Percentiles rank a stretch among this genome's conserved stretches.
phyloP scores from a whole-genome alignment of 1,284 basidiomycete genomes.

The Trametes sp. region DNA sequence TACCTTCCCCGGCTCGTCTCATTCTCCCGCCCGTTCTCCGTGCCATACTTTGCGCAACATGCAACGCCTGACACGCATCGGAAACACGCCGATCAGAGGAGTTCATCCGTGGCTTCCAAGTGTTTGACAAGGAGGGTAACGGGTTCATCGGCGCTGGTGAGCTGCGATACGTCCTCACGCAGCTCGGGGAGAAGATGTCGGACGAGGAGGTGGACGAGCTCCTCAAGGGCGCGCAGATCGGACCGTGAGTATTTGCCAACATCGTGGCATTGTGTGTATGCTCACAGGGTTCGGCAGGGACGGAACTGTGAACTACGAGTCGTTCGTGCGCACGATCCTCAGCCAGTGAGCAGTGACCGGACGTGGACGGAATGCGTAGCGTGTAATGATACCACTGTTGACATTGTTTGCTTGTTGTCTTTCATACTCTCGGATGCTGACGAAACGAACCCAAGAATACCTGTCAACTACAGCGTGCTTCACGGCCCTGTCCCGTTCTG shows the following conservation, averaged over 20 bases:
- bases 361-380: slow-evolving; percentile 20
- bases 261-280: slow-evolving; percentile 5
- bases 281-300: slow-evolving; percentile 62
- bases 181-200: slow-evolving; percentile 96
- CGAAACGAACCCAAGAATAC: no score
- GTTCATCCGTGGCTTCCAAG: slow-evolving; percentile 99
- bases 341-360: slow-evolving; percentile 60
- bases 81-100: slow-evolving; percentile 74
- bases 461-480: not conserved
- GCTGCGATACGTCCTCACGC: slow-evolving; percentile 94
- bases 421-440: slow-evolving; percentile 17
- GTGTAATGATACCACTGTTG: slow-evolving; percentile 28
- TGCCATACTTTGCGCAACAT: not conserved
- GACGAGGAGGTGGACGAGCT: slow-evolving; percentile 99
- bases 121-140: slow-evolving; percentile 98
- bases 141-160: slow-evolving; percentile 95
- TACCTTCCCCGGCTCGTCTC: not conserved
- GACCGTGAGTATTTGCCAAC: slow-evolving; percentile 67
- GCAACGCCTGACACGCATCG: not conserved
- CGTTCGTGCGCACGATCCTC: slow-evolving; percentile 92
- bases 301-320: slow-evolving; percentile 97
- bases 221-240: slow-evolving; percentile 92
- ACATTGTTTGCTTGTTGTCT: slow-evolving; percentile 26
- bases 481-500: not conserved
- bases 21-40: not conserved